Evolutionary conservation across 768 basidiomycete genomes (phyloP).

Genomic region (Postia placenta): DNA sequence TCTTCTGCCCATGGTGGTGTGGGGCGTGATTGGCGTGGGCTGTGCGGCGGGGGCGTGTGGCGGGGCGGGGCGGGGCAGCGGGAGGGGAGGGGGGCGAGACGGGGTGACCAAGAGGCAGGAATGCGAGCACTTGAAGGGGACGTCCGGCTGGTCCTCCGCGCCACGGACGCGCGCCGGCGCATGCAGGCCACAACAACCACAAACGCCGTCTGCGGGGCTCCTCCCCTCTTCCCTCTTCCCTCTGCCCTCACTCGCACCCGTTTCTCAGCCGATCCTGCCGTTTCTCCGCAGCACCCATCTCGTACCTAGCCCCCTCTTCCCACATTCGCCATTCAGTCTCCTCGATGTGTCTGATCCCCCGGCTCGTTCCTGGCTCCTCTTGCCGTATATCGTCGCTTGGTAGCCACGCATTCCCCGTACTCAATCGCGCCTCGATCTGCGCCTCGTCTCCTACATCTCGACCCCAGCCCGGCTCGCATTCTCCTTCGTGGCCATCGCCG

Average conservation of each 20-base stretch:
- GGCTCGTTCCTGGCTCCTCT: background rate
- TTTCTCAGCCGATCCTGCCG: conserved; percentile 2
- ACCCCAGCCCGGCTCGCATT: conserved; percentile 5
- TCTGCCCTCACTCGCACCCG: conserved; percentile 11
- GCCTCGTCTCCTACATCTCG: conserved; percentile 6
- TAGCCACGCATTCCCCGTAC: no score
- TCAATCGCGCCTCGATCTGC: background rate
- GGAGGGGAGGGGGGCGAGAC: conserved; percentile 6
- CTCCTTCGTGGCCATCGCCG: background rate
- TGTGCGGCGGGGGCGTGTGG: background rate
- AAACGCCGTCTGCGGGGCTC: conserved; percentile 21
- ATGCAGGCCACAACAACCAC: conserved; percentile 15
- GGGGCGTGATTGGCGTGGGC: background rate
- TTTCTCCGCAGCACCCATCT: background rate
- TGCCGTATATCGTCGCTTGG: no score
- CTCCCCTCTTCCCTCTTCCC: conserved; percentile 12
- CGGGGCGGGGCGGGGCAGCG: background rate
- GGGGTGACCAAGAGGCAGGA: conserved; percentile 4
- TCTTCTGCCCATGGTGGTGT: conserved; percentile 54
- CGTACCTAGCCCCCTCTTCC: background rate
- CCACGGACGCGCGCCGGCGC: conserved; percentile 14
- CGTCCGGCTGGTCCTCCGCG: conserved; percentile 6
- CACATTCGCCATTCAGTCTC: background rate
- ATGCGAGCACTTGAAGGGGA: conserved; percentile 10
- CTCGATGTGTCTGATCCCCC: background rate